A percentile compares a stretch with the other conserved stretches of the same genome.
phyloP scores from a whole-genome alignment of 192 early-diverging fungal species.

The Umbelopsis isabellina region DNA sequence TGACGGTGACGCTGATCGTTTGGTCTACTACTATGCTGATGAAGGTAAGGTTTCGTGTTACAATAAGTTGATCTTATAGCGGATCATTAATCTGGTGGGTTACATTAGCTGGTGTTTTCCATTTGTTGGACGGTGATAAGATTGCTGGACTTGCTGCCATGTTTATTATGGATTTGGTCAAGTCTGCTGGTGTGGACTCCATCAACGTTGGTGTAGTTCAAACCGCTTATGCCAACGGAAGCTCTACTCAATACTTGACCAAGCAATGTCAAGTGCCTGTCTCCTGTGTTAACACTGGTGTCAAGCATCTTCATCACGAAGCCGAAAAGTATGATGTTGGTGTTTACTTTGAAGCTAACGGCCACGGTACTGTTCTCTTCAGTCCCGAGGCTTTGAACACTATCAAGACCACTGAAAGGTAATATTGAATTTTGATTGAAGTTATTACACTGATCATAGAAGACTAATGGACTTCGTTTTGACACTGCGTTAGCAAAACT shows the following conservation, averaged over 20 bases:
- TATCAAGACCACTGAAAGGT: conserved; percentile 70
- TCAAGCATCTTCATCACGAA: conserved; percentile 99
- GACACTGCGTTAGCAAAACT: conserved; percentile 50
- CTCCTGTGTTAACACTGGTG: conserved; percentile 94
- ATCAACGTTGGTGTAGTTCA: conserved; percentile 96
- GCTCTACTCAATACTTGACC: conserved; percentile 89
- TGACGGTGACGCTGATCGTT: conserved; percentile 98
- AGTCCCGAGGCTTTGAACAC: conserved; percentile 77
- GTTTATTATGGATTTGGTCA: conserved; percentile 91
- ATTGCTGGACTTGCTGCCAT: conserved; percentile 94
- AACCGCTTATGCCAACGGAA: conserved; percentile 99
- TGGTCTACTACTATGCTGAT: conserved; percentile 94
- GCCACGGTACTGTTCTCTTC: conserved; percentile 98
- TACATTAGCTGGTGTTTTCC: conserved; percentile 70
- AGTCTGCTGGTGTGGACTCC: conserved; percentile 73
- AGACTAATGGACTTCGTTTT: not conserved
- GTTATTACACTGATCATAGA: not conserved
- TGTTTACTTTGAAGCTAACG: conserved; percentile 99
- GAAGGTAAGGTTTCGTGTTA: conserved; percentile 50
- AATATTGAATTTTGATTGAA: conserved; percentile 27
- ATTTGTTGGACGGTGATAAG: conserved; percentile 97
- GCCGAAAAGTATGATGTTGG: conserved; percentile 97
- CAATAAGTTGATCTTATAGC: not conserved
- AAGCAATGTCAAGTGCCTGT: conserved; percentile 88
- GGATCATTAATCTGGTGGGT: not conserved